Base-by-base conservation (phyloP, 768 basidiomycete genomes). In the Astraeus odoratus region DNA sequence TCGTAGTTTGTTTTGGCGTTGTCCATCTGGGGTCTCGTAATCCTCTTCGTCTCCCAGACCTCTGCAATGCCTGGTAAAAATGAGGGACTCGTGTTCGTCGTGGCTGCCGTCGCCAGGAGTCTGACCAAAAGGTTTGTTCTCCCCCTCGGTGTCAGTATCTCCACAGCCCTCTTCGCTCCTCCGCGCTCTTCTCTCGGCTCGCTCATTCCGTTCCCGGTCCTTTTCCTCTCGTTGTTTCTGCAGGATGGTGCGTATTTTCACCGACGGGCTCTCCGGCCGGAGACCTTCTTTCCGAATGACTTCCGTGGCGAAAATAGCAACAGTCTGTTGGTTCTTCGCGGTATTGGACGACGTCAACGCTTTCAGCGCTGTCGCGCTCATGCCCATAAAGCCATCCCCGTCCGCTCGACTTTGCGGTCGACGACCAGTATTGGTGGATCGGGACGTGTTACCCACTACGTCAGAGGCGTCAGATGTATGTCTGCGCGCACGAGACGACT, bases 41-140 rank as follows among this genome's bases (percentile, higher is more conserved):
- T 87, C 86, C 53, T 83, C 87, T 22, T 88, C 86, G 20, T 92
- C 88, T 2, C 88, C 89, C 4, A 87, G 76, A 2, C 81, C 88
- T 54, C 80, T 68, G 42, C 60, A 64, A 64, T 88, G 84, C 49
- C 61, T 64, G 43, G 50, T 43, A 41, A 39, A 43, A 48, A 50
- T 35, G 49, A 64, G 50, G 22, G 49, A 51, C 39, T 55, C 57
- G 26, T 54, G 54, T 51, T 60, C 65, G 26, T 60, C 67, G 27
- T 48, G 50, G 18, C 48, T 33, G 36, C 31, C 43, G 31, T 10
- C 36, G 33, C 26, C 42, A 10, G 22, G 39, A 36, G 49, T 40
- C 18, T 37, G 43, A 25, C 49, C 45, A 12, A 39, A 41, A 16
- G 33, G 46, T 47, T 51, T 51, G 25, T 26, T n/a, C 23, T 46